These are phyloP conservation scores for Cladosporium sp. DNA, from an alignment of 2,329 filamentous ascomycete species.

Conservation along the genomic window DNA sequence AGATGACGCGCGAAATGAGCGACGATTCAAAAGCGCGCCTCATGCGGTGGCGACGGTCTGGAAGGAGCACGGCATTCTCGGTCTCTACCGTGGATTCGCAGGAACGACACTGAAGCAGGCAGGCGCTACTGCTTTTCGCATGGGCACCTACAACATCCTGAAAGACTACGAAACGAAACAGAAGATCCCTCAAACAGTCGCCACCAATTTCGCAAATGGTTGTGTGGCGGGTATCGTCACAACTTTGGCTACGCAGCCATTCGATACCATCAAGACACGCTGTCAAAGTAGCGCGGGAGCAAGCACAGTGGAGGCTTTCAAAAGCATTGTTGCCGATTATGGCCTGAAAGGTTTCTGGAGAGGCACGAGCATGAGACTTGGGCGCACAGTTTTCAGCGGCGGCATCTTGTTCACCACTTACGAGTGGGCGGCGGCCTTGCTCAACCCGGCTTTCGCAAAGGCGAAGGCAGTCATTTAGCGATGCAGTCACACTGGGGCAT, in stretches of 20 bases:
- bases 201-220: constrained; percentile 62
- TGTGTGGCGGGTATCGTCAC: constrained; percentile 62
- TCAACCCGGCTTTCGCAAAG: constrained; percentile 40
- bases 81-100: constrained; percentile 59
- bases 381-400: constrained; percentile 64
- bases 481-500: not conserved
- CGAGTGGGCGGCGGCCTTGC: constrained; percentile 55
- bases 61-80: constrained; percentile 54
- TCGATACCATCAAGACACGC: constrained; percentile 65
- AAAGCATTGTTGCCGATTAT: constrained; percentile 56
- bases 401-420: constrained; percentile 66
- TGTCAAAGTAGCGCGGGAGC: constrained; percentile 61
- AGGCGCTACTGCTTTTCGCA: constrained; percentile 60
- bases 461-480: constrained; percentile 9
- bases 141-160: constrained; percentile 63
- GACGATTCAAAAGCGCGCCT: constrained; percentile 51
- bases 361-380: constrained; percentile 67
- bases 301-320: constrained; percentile 58
- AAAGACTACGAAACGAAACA: constrained; percentile 57
- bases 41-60: constrained; percentile 55
- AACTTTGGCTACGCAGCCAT: constrained; percentile 60
- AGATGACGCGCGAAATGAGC: constrained; percentile 57
- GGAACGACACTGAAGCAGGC: constrained; percentile 65
- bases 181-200: constrained; percentile 51
- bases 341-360: constrained; percentile 65